Evolutionary conservation across 164 flowering plant genomes (phyloP), one percentile per base, ranked within the genome.

Genomic region (Piper longum): DNA sequence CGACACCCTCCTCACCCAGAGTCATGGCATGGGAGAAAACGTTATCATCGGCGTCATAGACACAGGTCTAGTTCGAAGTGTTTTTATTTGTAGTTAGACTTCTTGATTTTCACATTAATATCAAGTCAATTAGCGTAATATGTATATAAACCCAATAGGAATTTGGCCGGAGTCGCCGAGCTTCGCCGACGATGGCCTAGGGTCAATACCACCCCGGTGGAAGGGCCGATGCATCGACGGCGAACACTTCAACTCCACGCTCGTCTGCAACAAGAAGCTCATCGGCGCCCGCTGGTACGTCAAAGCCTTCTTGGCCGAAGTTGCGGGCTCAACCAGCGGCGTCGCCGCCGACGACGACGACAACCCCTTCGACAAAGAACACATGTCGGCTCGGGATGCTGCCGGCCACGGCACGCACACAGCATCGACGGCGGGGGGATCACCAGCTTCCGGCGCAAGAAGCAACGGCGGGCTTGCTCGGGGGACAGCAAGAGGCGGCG

Each of bases 41-140:
- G 66, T 65, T 4, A 77, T 82, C 64, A 68, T 83, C 3, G 88
- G 85, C 42, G 63, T 83, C 43, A 56, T 80, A 1, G 85, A 83
- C 61, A 45, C 83, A 68, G 87, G 87, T 83, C 43, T 17, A 14
- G n/a, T 18, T 3, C 36, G 36, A 26, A 26, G 26, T 14, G 8
- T 44, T 16, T 56, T 7, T 43, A 19, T 42, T 8, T 5, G 4
- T 16, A 9, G 12, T 41, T 41, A 18, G 17, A 40, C 16, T 16
- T 12, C 44, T 8, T 82, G 65, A 56, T 77, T 7, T 77, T 77
- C 69, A 68, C 41, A 13, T 11, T 18, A 6, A 16, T 55, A 16
- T 2, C 9, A 0, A 11, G 16, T 55, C 13, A 5, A 6, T 55
- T 8, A 9, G 48, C 48, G 6, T 5, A 0, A 1, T 55, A 0